A percentile compares a stretch with the other conserved stretches of the same genome.
Evolutionary conservation across 495 filamentous ascomycete species (phyloP).

Genomic region (Clavariopsis aquatica): DNA sequence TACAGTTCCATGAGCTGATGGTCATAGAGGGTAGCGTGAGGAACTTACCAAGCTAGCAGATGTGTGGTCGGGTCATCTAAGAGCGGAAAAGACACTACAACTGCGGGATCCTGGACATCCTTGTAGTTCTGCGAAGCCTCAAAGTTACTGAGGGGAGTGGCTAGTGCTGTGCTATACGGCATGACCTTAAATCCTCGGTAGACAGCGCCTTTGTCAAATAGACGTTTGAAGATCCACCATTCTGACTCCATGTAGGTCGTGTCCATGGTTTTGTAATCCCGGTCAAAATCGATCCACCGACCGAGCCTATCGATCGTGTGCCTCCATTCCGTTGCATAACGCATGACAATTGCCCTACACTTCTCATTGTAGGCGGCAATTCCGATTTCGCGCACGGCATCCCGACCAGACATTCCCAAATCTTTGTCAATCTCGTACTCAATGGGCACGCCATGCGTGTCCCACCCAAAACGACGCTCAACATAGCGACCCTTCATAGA

Average conservation of each 20-base stretch:
- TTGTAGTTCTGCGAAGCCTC: conserved; percentile 95
- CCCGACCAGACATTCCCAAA: conserved; percentile 81
- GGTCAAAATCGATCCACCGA: conserved; percentile 98
- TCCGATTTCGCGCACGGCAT: conserved; percentile 83
- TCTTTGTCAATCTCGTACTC: conserved; percentile 99
- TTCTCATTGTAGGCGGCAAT: conserved; percentile 91
- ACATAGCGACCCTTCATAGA: conserved; percentile 95
- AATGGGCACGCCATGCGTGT: conserved; percentile 94
- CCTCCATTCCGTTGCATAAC: conserved; percentile 86
- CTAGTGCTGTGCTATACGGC: conserved; percentile 91
- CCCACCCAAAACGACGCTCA: conserved; percentile 73
- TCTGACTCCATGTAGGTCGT: conserved; percentile 91
- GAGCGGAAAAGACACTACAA: conserved; percentile 86
- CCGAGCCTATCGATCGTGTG: conserved; percentile 86
- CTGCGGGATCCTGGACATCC: conserved; percentile 88
- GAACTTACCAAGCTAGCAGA: conserved; percentile 70
- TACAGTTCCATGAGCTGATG: neutral
- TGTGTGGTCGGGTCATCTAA: conserved; percentile 71
- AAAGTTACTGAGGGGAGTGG: conserved; percentile 86
- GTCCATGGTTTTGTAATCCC: conserved; percentile 98
- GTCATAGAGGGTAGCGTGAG: neutral
- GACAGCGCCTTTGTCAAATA: conserved; percentile 84
- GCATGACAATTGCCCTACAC: conserved; percentile 93
- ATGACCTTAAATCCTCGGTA: conserved; percentile 90
- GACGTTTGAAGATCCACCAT: conserved; percentile 95